Evolutionary conservation across 768 basidiomycete genomes (phyloP).

Genomic region (Stropharia rugosoannulata): DNA sequence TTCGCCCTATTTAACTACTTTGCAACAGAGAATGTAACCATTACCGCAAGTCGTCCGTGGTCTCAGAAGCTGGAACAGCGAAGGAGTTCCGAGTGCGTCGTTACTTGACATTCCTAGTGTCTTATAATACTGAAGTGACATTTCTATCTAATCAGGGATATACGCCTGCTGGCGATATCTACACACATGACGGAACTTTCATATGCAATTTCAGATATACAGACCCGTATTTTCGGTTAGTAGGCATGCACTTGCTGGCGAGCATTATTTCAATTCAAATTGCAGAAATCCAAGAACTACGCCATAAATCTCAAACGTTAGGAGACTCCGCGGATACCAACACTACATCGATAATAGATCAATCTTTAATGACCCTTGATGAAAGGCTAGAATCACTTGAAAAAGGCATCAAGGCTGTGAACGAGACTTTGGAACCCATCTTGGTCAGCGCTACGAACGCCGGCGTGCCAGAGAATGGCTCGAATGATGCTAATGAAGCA

Average conservation of each 20-base stretch:
- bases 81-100: conserved; percentile 68
- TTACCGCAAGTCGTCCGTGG: conserved; percentile 54
- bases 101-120: conserved; percentile 7
- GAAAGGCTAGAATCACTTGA: conserved; percentile 75
- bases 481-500: conserved; percentile 40
- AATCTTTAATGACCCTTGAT: conserved; percentile 76
- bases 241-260: conserved; percentile 5
- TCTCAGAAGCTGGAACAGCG: conserved; percentile 48
- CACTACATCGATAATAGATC: conserved; percentile 74
- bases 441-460: conserved; percentile 48
- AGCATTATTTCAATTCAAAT: neutral
- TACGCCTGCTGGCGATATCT: conserved; percentile 74
- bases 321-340: conserved; percentile 50
- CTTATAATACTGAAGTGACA: neutral
- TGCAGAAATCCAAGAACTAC: conserved; percentile 88
- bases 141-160: conserved; percentile 48
- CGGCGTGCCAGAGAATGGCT: conserved; percentile 37
- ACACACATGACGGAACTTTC: conserved; percentile 87
- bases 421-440: conserved; percentile 63
- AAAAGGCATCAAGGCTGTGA: conserved; percentile 68
- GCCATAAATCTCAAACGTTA: conserved; percentile 78
- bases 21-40: conserved; percentile 66
- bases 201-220: conserved; percentile 85
- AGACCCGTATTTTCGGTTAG: conserved; percentile 88
- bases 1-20: conserved; percentile 9